Evolutionary conservation across 2,329 filamentous ascomycete species (phyloP).

Genomic region (Apiospora arundinis): DNA sequence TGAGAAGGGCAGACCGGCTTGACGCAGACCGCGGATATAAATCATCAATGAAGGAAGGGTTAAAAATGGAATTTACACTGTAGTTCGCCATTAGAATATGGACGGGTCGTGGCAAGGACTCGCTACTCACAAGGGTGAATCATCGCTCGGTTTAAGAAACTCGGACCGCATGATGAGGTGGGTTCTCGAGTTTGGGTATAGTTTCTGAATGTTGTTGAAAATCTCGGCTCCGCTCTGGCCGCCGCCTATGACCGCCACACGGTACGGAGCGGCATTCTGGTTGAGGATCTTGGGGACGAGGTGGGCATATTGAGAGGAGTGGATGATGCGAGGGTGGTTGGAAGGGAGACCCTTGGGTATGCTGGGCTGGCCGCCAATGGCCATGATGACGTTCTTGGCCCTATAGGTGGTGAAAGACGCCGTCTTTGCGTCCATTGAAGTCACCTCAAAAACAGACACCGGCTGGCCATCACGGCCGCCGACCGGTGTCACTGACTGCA

Average conservation of each 20-base stretch:
- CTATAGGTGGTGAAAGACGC: conserved; percentile 59
- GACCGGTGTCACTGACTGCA: conserved; percentile 72
- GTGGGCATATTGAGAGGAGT: conserved; percentile 86
- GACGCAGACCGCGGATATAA: conserved; percentile 72
- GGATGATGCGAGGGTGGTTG: conserved; percentile 76
- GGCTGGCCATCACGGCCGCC: conserved; percentile 48
- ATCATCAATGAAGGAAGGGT: conserved; percentile 81
- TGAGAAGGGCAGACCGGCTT: conserved; percentile 65
- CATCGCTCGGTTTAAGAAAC: conserved; percentile 88
- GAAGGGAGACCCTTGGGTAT: conserved; percentile 74
- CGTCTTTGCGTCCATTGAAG: conserved; percentile 66
- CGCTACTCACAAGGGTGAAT: conserved; percentile 85
- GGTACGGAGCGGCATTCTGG: conserved; percentile 64
- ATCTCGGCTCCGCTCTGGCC: conserved; percentile 96
- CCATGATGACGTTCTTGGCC: conserved; percentile 70
- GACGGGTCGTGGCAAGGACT: conserved; percentile 6
- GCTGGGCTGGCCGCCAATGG: conserved; percentile 66
- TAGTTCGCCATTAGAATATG: conserved; percentile 45
- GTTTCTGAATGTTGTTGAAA: conserved; percentile 82
- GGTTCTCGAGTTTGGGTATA: conserved; percentile 83
- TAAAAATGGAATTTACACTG: conserved; percentile 92
- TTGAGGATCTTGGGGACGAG: conserved; percentile 64
- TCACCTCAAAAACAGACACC: conserved; percentile 71
- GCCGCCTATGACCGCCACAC: conserved; percentile 83
- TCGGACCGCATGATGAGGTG: conserved; percentile 81